Base-by-base conservation (phyloP, 2,329 filamentous ascomycete genomes). In the Fusarium marasasianum region DNA sequence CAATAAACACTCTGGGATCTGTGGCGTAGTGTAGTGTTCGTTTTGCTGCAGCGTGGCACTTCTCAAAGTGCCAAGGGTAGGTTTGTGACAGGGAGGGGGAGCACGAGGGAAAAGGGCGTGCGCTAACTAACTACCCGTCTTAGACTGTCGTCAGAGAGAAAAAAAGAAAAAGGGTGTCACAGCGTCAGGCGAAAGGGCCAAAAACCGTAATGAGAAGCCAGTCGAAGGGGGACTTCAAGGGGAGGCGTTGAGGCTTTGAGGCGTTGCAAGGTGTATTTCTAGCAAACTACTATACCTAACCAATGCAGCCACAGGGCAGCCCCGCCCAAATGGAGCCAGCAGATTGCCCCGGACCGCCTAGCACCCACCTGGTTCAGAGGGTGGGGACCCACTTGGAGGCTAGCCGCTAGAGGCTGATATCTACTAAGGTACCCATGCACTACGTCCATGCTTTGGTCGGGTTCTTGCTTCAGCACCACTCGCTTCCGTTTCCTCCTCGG, bases 401-500 rank as follows among this genome's bases (percentile, higher is more conserved):
- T 55, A 55, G 51, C 37, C 51, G 51, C 51, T 55, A 59, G 56
- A 59, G 56, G 56, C 56, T 59, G 56, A 59, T 59, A 59, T 59
- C 55, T 55, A 55, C 51, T 55, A 47, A 58, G 71, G 47, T 40
- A 56, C 60, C 71, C 73, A 55, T 55, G 51, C 51, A 55, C 37
- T 55, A 55, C 51, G 51, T 29, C 51, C 51, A 71, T 69, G 61
- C 69, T 72, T 68, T 68, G 53, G 51, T 41, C 51, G 51, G 51
- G 37, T 55, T 55, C 51, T 55, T 59, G 66, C 58, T 68, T 73
- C 65, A 76, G 66, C 71, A 64, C 61, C 64, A 66, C 69, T 71
- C 67, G 77, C 73, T 41, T 50, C 59, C 59, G 44, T 44, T 71
- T 71, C 66, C 67, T 70, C 78, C 78, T 79, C 76, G 63, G 69